phyloP scores from a whole-genome alignment of 164 flowering plant species.

The Chimonanthus salicifolius region DNA sequence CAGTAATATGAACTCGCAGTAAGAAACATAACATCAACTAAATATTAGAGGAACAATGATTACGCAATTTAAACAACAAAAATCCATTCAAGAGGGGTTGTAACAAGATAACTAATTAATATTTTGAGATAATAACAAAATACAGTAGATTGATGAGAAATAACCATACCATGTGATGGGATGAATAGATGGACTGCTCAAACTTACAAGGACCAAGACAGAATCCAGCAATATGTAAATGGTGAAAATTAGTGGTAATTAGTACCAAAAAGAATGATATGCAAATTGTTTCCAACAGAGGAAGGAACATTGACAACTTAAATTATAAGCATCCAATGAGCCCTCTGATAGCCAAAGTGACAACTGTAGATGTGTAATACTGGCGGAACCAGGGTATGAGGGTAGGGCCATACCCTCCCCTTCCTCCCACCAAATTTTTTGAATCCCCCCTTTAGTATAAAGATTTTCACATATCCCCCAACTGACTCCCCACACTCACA shows the following conservation, averaged over 20 bases:
- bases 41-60: too few species aligned
- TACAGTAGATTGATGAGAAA: not conserved
- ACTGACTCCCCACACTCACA: too few species aligned
- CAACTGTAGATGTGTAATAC: too few species aligned
- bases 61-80: not conserved
- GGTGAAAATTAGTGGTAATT: conserved; percentile 4
- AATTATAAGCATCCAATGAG: too few species aligned
- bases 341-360: too few species aligned
- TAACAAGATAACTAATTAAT: not conserved
- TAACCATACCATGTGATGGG: not conserved
- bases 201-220: not conserved
- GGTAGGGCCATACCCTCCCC: too few species aligned
- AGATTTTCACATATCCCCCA: too few species aligned
- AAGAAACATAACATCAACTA: not conserved
- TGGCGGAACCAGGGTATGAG: too few species aligned
- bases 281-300: conserved; percentile 1
- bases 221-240: not conserved
- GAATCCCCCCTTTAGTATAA: too few species aligned
- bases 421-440: too few species aligned
- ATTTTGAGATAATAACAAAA: not conserved
- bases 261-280: not conserved
- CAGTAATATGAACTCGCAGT: not conserved
- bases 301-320: not conserved
- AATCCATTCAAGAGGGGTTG: not conserved
- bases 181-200: not conserved